A percentile compares a stretch with the other conserved stretches of the same genome.
phyloP scores from a whole-genome alignment of 139 green algal species.

The Pycnococcus provasolii region DNA sequence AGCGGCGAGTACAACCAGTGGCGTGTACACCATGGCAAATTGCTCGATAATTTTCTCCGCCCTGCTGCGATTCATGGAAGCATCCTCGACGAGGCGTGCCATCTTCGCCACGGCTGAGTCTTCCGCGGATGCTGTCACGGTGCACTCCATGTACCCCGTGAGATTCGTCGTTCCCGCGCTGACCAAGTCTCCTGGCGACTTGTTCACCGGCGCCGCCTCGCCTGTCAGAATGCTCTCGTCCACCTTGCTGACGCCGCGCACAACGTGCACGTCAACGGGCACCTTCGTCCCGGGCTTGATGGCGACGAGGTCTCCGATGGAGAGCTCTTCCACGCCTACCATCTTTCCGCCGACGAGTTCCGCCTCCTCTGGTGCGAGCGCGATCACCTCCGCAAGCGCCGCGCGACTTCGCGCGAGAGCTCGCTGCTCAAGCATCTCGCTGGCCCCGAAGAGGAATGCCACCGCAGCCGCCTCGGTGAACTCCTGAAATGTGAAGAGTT shows the following conservation, averaged over 20 bases:
- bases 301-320: slow-evolving; percentile 32
- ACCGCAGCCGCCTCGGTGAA: slow-evolving; percentile 48
- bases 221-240: slow-evolving; percentile 72
- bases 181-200: slow-evolving; percentile 38
- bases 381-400: slow-evolving; percentile 11
- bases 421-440: slow-evolving; percentile 47
- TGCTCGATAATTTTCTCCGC: slow-evolving; percentile 43
- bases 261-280: slow-evolving; percentile 59
- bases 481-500: slow-evolving; percentile 27
- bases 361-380: slow-evolving; percentile 16
- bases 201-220: slow-evolving; percentile 44
- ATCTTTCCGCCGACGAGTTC: background rate
- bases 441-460: slow-evolving; percentile 51
- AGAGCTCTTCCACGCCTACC: background rate
- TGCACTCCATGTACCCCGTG: slow-evolving; percentile 35
- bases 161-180: slow-evolving; percentile 41
- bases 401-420: background rate
- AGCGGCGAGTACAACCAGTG: slow-evolving; percentile 48
- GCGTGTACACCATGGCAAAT: slow-evolving; percentile 65
- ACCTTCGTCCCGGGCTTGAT: slow-evolving; percentile 54
- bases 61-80: slow-evolving; percentile 35
- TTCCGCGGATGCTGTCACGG: slow-evolving; percentile 35
- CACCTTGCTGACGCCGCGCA: slow-evolving; percentile 39
- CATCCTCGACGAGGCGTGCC: slow-evolving; percentile 51
- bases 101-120: slow-evolving; percentile 59